These are phyloP conservation scores for Hyphodiscus sp. DNA, from an alignment of 2,329 filamentous ascomycete species.

Conservation along the genomic window DNA sequence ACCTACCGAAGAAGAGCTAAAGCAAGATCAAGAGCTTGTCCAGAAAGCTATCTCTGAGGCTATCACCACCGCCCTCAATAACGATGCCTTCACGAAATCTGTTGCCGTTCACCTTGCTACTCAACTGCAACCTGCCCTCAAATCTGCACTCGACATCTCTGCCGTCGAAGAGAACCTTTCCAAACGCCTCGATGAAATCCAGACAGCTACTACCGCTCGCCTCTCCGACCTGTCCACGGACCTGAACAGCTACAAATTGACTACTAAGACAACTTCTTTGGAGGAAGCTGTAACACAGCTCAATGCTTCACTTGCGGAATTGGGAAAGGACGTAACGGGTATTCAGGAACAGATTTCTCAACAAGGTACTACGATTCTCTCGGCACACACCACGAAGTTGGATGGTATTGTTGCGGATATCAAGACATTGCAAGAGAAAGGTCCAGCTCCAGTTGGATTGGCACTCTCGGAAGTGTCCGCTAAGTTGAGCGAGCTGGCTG, in stretches of 20 bases:
- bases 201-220: constrained; percentile 18
- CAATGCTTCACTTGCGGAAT: constrained; percentile 19
- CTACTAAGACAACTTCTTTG: constrained; percentile 22
- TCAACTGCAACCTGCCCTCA: constrained; percentile 26
- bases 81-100: constrained; percentile 24
- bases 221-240: constrained; percentile 19
- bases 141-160: constrained; percentile 21
- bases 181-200: constrained; percentile 19
- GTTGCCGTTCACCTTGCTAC: constrained; percentile 24
- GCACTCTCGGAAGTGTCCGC: constrained; percentile 18
- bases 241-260: constrained; percentile 15
- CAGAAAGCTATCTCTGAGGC: constrained; percentile 22
- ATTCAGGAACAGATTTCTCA: constrained; percentile 21
- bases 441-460: constrained; percentile 22
- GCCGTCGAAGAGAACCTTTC: constrained; percentile 21
- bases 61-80: constrained; percentile 20
- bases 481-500: constrained; percentile 22
- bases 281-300: constrained; percentile 24
- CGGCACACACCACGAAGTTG: constrained; percentile 21
- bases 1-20: constrained; percentile 10
- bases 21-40: constrained; percentile 18
- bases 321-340: constrained; percentile 21
- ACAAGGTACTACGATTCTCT: constrained; percentile 20
- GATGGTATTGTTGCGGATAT: constrained; percentile 15
- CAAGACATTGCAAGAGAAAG: constrained; percentile 20